Base-by-base conservation (phyloP, 257 asterid species). In the Misopates orontium region DNA sequence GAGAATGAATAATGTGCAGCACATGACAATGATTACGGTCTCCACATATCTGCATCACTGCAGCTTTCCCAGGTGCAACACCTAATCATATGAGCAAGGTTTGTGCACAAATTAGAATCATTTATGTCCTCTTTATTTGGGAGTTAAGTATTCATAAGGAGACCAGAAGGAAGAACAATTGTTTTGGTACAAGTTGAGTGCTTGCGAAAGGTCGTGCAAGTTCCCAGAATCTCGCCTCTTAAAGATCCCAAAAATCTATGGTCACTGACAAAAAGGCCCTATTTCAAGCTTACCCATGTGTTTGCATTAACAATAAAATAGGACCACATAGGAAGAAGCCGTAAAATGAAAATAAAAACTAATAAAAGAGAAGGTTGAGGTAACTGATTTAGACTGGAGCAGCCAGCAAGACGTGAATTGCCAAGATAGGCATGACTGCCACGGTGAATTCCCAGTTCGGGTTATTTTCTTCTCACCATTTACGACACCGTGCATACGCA, bases 11-110 rank as follows among this genome's bases (percentile, higher is more conserved):
- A 56, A 93, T 80, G 81, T 93, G 98, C 81, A 93, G 36, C 41
- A 93, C 91, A 76, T 84, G 78, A 71, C 98, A 93, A 60, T 63
- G 50, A 60, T 51, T 72, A 53, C 70, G 80, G 62, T 82, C 95
- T 45, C 87, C 94, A 56, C 96, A 93, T 73, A 93, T 85, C 77
- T 93, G 97, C 88, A 93, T 71, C 58, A 89, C 96, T 50, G 98
- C 97, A 40, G 88, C 91, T 78, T 89, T 85, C 76, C 97, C 90
- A 55, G 91, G 91, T 40, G 93, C 63, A 54, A 76, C 85, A 57
- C 98, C 98, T 92, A 77, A 77, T 70, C 24, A 75, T 28, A 62
- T 50, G 6, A 72, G 68, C 39, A 42, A 58, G 58, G 32, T 8
- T 53, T 57, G n/a, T 42, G 63, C 69, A 65, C 66, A 44, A 47